Base-by-base conservation (phyloP, 371 early-diverging fungal genomes). In the Dichotomocladium elegans region DNA sequence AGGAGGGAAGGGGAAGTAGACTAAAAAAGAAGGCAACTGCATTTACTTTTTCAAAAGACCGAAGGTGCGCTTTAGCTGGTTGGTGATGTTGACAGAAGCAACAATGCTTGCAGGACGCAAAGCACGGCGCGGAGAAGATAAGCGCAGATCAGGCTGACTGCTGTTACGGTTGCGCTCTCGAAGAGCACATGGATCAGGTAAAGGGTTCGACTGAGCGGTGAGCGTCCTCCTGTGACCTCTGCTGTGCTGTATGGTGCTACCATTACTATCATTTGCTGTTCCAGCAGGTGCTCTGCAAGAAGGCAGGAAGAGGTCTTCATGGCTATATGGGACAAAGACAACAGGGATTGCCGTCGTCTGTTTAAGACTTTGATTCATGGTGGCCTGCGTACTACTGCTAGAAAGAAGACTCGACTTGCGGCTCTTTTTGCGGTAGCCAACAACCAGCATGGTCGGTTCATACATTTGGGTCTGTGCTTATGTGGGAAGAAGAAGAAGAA, bases 381-480 rank as follows among this genome's bases (percentile, higher is more conserved):
- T 34, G 12, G 19, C 43, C 10, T 52, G 25, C 43, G 42, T 52
- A 33, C 29, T 52, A 21, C 25, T 41, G 31, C 14, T 17, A 37
- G 49, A 24, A 24, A 43, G 30, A 41, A 42, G 30, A 22, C 21
- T 21, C 11, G 41, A 22, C 30, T 31, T 52, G 22, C 44, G 22
- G n/a, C 25, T 9, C 15, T 50, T 50, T 43, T 52, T 52, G 28
- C 43, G 17, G 12, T 37, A 52, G 21, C 53, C 53, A 3, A 52
- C 57, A 28, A 57, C 45, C 33, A 57, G 30, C 17, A 57, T 44
- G 10, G 50, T 50, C 10, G 57, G 57, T 12, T 57, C 50, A 30
- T 57, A 49, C 43, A 57, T 25, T 22, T 57, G 57, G 15, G 50
- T 49, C 57, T 57, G 50, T 22, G 43, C 44, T 43, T 35, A 24